A percentile compares a stretch with the other conserved stretches of the same genome.
These are phyloP conservation scores for Fusarium guadeloupense DNA, from an alignment of 2,329 filamentous ascomycete genomes.

Conservation along the genomic window DNA sequence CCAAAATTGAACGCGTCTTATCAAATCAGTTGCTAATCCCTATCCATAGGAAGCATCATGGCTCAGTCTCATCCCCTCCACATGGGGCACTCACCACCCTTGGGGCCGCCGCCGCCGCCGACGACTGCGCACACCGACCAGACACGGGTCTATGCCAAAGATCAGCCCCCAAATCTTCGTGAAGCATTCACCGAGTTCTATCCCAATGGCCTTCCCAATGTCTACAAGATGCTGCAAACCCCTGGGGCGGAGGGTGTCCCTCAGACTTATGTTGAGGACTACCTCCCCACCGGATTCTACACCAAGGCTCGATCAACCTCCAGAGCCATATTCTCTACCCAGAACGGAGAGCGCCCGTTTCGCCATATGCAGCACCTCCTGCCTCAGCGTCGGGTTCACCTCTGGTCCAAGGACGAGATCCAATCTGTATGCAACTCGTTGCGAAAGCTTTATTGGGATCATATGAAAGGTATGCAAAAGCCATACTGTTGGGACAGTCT, in stretches of 20 bases:
- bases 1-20: background rate
- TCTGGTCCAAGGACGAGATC: conserved; percentile 54
- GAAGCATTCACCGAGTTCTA: conserved; percentile 46
- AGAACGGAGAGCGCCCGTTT: conserved; percentile 43
- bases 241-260: conserved; percentile 37
- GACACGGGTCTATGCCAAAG: conserved; percentile 34
- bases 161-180: conserved; percentile 39
- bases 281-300: conserved; percentile 52
- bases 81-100: conserved; percentile 12
- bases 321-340: conserved; percentile 54
- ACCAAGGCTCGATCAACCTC: conserved; percentile 44
- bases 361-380: conserved; percentile 44
- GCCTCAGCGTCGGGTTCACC: conserved; percentile 43
- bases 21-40: conserved; percentile 12
- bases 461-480: conserved; percentile 48
- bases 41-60: conserved; percentile 26
- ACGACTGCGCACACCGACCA: conserved; percentile 26
- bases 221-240: conserved; percentile 48
- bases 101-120: conserved; percentile 24
- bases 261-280: conserved; percentile 49
- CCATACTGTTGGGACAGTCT: conserved; percentile 52
- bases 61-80: conserved; percentile 6
- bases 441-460: conserved; percentile 49
- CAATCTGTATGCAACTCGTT: conserved; percentile 52
- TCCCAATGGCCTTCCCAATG: conserved; percentile 48